Percentiles rank a stretch among this genome's conserved stretches.
Evolutionary conservation across 805 yeast genomes (phyloP).

Genomic region (Zygotorulaspora danielsina): DNA sequence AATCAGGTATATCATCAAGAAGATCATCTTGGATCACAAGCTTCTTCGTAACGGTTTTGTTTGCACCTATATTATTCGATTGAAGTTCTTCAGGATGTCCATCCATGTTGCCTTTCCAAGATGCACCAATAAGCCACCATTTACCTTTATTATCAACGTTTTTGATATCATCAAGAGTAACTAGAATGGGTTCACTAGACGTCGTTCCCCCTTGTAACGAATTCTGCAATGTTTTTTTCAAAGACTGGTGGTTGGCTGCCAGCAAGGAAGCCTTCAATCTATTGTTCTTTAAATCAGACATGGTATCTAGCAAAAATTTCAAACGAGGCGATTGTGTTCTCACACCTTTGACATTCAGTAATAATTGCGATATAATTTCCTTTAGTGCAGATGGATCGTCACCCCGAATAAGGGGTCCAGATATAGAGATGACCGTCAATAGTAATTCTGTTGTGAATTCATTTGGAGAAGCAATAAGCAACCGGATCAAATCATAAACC

Average conservation of each 20-base stretch:
- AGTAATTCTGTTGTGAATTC: conserved; percentile 77
- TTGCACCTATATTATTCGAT: conserved; percentile 16
- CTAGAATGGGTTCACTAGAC: conserved; percentile 70
- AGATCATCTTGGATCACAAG: conserved; percentile 51
- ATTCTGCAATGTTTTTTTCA: conserved; percentile 48
- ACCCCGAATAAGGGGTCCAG: conserved; percentile 80
- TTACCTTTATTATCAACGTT: conserved; percentile 78
- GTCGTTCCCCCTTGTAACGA: conserved; percentile 42
- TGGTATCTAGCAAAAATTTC: conserved; percentile 77
- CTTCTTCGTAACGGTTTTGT: conserved; percentile 28
- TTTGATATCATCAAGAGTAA: conserved; percentile 74
- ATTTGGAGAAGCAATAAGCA: conserved; percentile 49
- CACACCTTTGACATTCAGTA: conserved; percentile 28
- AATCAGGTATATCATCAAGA: conserved; percentile 70
- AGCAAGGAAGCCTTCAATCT: conserved; percentile 49
- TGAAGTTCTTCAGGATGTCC: conserved; percentile 28
- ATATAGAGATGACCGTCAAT: conserved; percentile 62
- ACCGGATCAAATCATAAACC: conserved; percentile 67
- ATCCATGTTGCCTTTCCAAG: conserved; percentile 74
- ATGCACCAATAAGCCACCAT: conserved; percentile 99
- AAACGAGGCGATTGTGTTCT: conserved; percentile 65
- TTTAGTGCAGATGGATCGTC: conserved; percentile 88
- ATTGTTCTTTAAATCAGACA: conserved; percentile 82
- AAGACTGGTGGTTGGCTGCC: conserved; percentile 33
- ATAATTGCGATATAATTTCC: conserved; percentile 53